Conservation (phyloP, 805 yeast species). For the Myxozyma neglecta region DNA sequence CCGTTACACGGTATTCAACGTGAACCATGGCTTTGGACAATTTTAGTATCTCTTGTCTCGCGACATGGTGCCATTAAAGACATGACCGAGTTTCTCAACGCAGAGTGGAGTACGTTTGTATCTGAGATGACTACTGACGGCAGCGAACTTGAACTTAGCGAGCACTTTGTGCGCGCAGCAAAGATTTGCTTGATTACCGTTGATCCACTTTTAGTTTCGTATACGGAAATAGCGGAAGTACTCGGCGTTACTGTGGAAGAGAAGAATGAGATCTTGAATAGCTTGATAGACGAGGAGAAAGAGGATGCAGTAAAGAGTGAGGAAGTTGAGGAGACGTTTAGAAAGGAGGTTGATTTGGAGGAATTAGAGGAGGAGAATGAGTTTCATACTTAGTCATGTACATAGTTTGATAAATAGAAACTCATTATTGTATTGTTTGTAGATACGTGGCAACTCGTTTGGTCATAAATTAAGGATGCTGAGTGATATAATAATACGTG, state of each 20-base stretch:
- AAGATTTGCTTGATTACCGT: slow-evolving; percentile 16
- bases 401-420: not conserved
- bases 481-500: too few relatives aligned
- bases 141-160: not conserved
- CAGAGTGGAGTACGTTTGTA: slow-evolving; percentile 14
- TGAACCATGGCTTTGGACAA: slow-evolving; percentile 30
- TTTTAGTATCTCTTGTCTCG: slow-evolving; percentile 37
- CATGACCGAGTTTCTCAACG: slow-evolving; percentile 12
- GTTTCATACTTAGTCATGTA: slow-evolving; percentile 9
- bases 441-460: not conserved
- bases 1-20: slow-evolving; percentile 17
- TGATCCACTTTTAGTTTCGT: slow-evolving; percentile 18
- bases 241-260: not conserved
- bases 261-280: not conserved
- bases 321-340: slow-evolving; percentile 1
- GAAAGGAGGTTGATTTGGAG: slow-evolving; percentile 1
- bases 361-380: slow-evolving; percentile 14
- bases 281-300: not conserved
- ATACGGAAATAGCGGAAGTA: slow-evolving; percentile 4
- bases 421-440: not conserved
- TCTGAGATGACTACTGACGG: slow-evolving; percentile 11
- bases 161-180: not conserved
- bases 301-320: not conserved
- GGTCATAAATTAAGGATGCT: too few relatives aligned
- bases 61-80: slow-evolving; percentile 35